Percentiles rank a stretch among this genome's conserved stretches.
Conservation (phyloP, 768 basidiomycete species). For the Mycena olivaceomarginata region DNA sequence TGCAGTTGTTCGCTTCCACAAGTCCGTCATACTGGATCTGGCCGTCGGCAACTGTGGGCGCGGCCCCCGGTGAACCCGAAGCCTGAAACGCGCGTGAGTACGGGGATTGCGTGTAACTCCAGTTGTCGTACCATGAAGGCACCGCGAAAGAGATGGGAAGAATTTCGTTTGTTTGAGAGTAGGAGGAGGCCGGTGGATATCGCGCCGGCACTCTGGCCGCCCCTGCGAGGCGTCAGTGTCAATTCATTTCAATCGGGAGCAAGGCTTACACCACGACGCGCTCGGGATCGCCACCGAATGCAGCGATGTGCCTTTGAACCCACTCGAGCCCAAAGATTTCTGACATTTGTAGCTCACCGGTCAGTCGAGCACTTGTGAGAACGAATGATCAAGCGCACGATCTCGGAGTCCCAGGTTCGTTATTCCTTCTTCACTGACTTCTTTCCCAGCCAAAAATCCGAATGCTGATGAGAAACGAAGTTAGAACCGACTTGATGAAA, state of each 20-base stretch:
- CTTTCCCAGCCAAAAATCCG: slow-evolving; percentile 21
- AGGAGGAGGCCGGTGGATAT: slow-evolving; percentile 23
- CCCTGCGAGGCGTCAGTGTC: not conserved
- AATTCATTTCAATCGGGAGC: not conserved
- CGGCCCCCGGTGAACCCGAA: not conserved
- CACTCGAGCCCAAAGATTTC: slow-evolving; percentile 39
- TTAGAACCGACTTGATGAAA: too few relatives aligned
- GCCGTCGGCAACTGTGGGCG: not conserved
- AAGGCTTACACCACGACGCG: not conserved
- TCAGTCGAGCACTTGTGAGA: not conserved
- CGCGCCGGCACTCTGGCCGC: slow-evolving; percentile 32
- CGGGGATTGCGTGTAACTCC: too few relatives aligned
- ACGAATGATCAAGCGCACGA: slow-evolving; percentile 5
- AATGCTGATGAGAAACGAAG: slow-evolving; percentile 1
- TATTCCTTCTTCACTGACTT: slow-evolving; percentile 16
- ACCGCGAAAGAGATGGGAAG: slow-evolving; percentile 25
- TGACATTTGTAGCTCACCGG: not conserved
- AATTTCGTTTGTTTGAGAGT: slow-evolving; percentile 18
- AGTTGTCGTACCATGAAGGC: slow-evolving; percentile 32
- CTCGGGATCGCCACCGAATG: slow-evolving; percentile 1
- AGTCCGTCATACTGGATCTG: not conserved
- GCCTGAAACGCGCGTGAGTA: not conserved
- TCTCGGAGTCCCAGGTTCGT: slow-evolving; percentile 30
- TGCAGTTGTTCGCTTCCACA: slow-evolving; percentile 46
- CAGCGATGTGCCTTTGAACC: not conserved